Evolutionary conservation across 73 alveolate genomes (phyloP).

Genomic region (Diophrys sp.): DNA sequence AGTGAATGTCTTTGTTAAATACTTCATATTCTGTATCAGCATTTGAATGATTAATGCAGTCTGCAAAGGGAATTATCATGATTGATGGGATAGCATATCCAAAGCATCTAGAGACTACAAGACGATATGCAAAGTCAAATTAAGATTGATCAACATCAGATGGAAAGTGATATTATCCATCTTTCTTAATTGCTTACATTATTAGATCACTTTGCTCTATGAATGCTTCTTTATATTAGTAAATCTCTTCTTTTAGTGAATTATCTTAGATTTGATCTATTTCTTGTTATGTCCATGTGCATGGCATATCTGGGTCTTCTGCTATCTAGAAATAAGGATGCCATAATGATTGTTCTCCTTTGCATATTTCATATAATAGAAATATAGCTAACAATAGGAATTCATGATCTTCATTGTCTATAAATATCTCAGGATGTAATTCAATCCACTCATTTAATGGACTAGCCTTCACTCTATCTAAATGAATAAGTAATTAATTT

Average conservation of each 20-base stretch:
- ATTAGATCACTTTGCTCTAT: too few relatives aligned
- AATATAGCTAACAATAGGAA: conserved; percentile 32
- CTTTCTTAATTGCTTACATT: too few relatives aligned
- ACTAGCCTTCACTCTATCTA: neutral
- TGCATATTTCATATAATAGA: conserved; percentile 26
- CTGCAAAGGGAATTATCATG: conserved; percentile 62
- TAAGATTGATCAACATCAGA: too few relatives aligned
- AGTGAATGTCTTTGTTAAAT: conserved; percentile 23
- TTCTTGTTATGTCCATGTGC: conserved; percentile 40
- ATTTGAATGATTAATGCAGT: conserved; percentile 42
- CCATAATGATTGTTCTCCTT: conserved; percentile 53
- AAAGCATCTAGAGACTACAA: conserved; percentile 46
- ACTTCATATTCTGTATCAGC: conserved; percentile 38
- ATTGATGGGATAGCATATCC: conserved; percentile 51
- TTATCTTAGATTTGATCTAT: conserved; percentile 33
- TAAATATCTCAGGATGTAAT: conserved; percentile 33
- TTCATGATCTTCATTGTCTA: conserved; percentile 47
- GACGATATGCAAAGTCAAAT: conserved; percentile 23
- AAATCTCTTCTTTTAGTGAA: conserved; percentile 35
- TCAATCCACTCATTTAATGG: conserved; percentile 3
- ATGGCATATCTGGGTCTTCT: conserved; percentile 48
- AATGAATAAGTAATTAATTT: neutral
- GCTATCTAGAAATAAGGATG: conserved; percentile 47
- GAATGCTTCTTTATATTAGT: conserved; percentile 43
- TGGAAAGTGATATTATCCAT: too few relatives aligned